Percentiles rank a stretch among this genome's conserved stretches.
Evolutionary conservation across 2,329 filamentous ascomycete species (phyloP).

Genomic region (Cryphonectria japonica): DNA sequence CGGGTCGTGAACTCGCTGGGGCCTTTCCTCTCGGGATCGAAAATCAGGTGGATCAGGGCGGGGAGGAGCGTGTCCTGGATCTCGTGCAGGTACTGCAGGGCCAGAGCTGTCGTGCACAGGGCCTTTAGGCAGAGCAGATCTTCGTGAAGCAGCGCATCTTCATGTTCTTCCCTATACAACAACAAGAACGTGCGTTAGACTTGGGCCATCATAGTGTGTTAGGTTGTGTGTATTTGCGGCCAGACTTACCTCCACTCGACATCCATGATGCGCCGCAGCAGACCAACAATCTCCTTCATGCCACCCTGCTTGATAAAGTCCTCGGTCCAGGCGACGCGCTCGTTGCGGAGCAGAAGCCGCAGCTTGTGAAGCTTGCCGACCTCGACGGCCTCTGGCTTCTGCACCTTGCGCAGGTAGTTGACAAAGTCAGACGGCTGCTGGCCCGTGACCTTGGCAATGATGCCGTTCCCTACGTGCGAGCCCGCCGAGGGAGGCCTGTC

Average conservation of each 20-base stretch:
- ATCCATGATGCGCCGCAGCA: slow-evolving; percentile 89
- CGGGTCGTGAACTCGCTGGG: slow-evolving; percentile 96
- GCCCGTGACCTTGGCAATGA: slow-evolving; percentile 72
- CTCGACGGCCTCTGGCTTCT: slow-evolving; percentile 81
- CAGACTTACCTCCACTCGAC: slow-evolving; percentile 86
- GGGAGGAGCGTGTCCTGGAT: slow-evolving; percentile 85
- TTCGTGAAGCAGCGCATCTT: slow-evolving; percentile 91
- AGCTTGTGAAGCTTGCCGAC: slow-evolving; percentile 96
- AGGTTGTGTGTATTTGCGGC: background rate
- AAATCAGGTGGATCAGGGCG: slow-evolving; percentile 83
- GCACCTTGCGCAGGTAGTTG: slow-evolving; percentile 77
- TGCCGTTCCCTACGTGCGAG: slow-evolving; percentile 58
- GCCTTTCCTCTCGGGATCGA: slow-evolving; percentile 97
- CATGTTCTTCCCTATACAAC: slow-evolving; percentile 79
- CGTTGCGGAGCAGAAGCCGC: slow-evolving; percentile 84
- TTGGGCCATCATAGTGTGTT: background rate
- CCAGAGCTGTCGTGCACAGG: slow-evolving; percentile 86
- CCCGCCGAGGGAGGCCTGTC: slow-evolving; percentile 60
- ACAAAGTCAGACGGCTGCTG: slow-evolving; percentile 84
- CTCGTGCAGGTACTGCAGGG: slow-evolving; percentile 77
- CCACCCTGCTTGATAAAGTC: slow-evolving; percentile 86
- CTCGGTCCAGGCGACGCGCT: slow-evolving; percentile 95
- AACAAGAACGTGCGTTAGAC: background rate
- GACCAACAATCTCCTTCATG: slow-evolving; percentile 85
- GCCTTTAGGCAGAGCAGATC: slow-evolving; percentile 92